These are phyloP conservation scores for Neurospora tetrasperma DNA, from an alignment of 495 filamentous ascomycete genomes.

Conservation along the genomic window DNA sequence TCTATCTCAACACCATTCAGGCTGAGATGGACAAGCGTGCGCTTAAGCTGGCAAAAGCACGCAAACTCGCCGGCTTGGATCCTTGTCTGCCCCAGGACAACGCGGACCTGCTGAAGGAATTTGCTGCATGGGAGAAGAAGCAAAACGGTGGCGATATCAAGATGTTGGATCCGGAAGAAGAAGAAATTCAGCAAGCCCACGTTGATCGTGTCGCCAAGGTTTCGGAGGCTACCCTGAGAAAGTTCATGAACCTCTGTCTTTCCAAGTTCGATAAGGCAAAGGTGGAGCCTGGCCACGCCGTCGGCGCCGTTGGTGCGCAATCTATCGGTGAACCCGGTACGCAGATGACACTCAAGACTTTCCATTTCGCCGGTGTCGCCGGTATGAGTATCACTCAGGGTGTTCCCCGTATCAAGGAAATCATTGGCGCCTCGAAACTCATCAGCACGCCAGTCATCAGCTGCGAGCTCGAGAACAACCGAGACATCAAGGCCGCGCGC, in stretches of 20 bases:
- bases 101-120: slow-evolving; percentile 3
- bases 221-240: slow-evolving; percentile 55
- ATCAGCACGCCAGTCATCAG: slow-evolving; percentile 93
- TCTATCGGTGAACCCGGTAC: slow-evolving; percentile 98
- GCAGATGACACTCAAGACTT: slow-evolving; percentile 99
- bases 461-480: slow-evolving; percentile 65
- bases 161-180: not conserved
- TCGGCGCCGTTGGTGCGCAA: slow-evolving; percentile 95
- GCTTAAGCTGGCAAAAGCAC: slow-evolving; percentile 38
- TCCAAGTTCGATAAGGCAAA: slow-evolving; percentile 81
- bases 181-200: slow-evolving; percentile 13
- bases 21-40: slow-evolving; percentile 49
- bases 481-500: slow-evolving; percentile 61
- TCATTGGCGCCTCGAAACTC: slow-evolving; percentile 88
- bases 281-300: slow-evolving; percentile 88
- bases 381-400: slow-evolving; percentile 98
- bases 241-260: slow-evolving; percentile 75
- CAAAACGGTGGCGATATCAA: slow-evolving; percentile 6
- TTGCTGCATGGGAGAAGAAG: slow-evolving; percentile 12
- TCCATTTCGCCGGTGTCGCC: slow-evolving; percentile 99
- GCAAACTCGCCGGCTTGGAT: slow-evolving; percentile 34
- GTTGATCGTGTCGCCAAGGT: slow-evolving; percentile 72
- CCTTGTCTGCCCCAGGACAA: slow-evolving; percentile 16
- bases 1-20: slow-evolving; percentile 68
- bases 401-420: slow-evolving; percentile 99